These are phyloP conservation scores for Candida namnaoensis DNA, from an alignment of 805 yeast genomes.

Conservation along the genomic window DNA sequence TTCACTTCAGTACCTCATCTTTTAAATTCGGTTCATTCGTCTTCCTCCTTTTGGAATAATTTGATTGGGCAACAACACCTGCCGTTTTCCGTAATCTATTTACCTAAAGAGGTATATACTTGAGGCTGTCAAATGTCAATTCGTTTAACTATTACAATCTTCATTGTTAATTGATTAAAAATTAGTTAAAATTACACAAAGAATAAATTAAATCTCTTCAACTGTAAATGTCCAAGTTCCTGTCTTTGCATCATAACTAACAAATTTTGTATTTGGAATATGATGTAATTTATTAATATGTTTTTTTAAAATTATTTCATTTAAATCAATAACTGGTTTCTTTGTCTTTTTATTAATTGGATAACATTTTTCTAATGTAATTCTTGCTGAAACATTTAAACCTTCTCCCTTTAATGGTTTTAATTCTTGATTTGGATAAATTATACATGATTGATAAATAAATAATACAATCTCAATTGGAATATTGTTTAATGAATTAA, in stretches of 20 bases:
- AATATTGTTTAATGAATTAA: slow-evolving; percentile 51
- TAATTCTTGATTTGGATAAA: slow-evolving; percentile 61
- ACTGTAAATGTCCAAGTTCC: slow-evolving; percentile 65
- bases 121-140: too few species aligned
- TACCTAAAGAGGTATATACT: too few species aligned
- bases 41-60: too few species aligned
- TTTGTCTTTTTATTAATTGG: slow-evolving; percentile 70
- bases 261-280: slow-evolving; percentile 53
- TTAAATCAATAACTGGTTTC: slow-evolving; percentile 68
- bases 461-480: slow-evolving; percentile 61
- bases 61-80: too few species aligned
- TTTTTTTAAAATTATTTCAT: slow-evolving; percentile 58
- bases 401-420: slow-evolving; percentile 76
- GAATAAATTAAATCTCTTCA: slow-evolving; percentile 11
- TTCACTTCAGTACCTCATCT: too few species aligned
- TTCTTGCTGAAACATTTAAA: slow-evolving; percentile 64
- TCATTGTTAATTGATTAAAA: too few species aligned
- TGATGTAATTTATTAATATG: slow-evolving; percentile 63
- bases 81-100: too few species aligned
- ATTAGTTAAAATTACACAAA: too few species aligned
- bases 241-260: slow-evolving; percentile 65
- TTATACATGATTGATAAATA: slow-evolving; percentile 46
- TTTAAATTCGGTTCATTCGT: too few species aligned
- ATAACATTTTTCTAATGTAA: slow-evolving; percentile 72
- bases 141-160: too few species aligned